Percentiles rank a stretch among this genome's conserved stretches.
Evolutionary conservation across 1,139 yeast genomes (phyloP).

Genomic region (Yamadazyma aaseri): DNA sequence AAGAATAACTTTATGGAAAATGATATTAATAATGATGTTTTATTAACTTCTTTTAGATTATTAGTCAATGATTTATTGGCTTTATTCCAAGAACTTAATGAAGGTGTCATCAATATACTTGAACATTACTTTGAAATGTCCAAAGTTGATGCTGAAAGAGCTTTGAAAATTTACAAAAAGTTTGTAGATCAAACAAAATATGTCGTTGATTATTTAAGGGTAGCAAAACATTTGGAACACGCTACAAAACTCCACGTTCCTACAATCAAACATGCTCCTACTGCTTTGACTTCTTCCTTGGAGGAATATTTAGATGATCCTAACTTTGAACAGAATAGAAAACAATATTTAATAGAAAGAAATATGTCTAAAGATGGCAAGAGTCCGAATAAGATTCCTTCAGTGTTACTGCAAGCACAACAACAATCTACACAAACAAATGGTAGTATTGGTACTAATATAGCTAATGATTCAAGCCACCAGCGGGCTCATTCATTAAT

Average conservation of each 20-base stretch:
- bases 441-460: neutral
- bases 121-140: constrained; percentile 96
- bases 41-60: constrained; percentile 80
- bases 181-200: constrained; percentile 86
- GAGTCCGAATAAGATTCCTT: constrained; percentile 6
- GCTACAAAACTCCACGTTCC: constrained; percentile 91
- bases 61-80: constrained; percentile 83
- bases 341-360: constrained; percentile 71
- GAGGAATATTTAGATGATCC: constrained; percentile 88
- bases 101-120: constrained; percentile 88
- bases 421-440: constrained; percentile 1
- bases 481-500: constrained; percentile 31
- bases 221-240: constrained; percentile 84
- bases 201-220: constrained; percentile 82
- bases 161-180: constrained; percentile 76
- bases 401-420: constrained; percentile 13
- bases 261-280: constrained; percentile 95
- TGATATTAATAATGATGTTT: constrained; percentile 78
- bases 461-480: constrained; percentile 8
- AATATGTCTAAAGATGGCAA: constrained; percentile 7
- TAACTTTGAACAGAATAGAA: constrained; percentile 76
- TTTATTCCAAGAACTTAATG: constrained; percentile 85
- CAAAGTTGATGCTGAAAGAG: constrained; percentile 79
- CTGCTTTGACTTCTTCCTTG: constrained; percentile 80
- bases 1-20: constrained; percentile 72